A percentile compares a stretch with the other conserved stretches of the same genome.
Conservation (phyloP, 371 early-diverging fungal genomes). For the Basidiobolus meristosporus region DNA sequence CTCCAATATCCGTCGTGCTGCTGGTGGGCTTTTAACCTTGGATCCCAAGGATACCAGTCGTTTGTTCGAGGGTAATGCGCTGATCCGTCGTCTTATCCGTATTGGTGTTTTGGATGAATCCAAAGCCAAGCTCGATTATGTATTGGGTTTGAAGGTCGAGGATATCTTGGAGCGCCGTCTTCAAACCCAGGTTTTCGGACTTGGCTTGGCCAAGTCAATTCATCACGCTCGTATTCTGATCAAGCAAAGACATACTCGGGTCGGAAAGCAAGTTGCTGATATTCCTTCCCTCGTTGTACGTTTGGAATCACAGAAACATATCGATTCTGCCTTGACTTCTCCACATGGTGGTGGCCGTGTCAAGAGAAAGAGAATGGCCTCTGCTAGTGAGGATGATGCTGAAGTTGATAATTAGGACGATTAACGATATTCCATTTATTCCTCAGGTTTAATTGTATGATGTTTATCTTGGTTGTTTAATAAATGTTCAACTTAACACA, state of each 20-base stretch:
- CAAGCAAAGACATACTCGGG: constrained; percentile 95
- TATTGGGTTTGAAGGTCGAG: constrained; percentile 93
- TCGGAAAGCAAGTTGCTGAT: constrained; percentile 97
- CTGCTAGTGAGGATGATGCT: constrained; percentile 38
- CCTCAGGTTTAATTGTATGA: too few relatives aligned
- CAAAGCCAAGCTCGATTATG: constrained; percentile 98
- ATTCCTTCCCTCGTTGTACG: constrained; percentile 90
- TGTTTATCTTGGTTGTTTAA: too few relatives aligned
- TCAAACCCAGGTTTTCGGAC: constrained; percentile 98
- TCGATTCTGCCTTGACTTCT: constrained; percentile 95
- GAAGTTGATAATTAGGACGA: constrained; percentile 20
- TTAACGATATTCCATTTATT: too few relatives aligned
- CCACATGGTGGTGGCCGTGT: constrained; percentile 97
- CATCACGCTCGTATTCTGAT: constrained; percentile 99
- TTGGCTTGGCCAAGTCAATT: constrained; percentile 96
- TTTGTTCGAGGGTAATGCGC: constrained; percentile 97
- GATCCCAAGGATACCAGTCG: constrained; percentile 96
- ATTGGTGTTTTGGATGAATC: constrained; percentile 94
- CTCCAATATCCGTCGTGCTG: constrained; percentile 99
- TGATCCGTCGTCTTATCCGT: constrained; percentile 95
- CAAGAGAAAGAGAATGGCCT: constrained; percentile 77
- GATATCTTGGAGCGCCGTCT: constrained; percentile 99
- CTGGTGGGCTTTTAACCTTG: constrained; percentile 97
- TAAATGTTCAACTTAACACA: too few relatives aligned
- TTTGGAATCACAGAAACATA: constrained; percentile 89